These are phyloP conservation scores for Wallacemonas rigidus DNA, from an alignment of 208 protist genomes.

Conservation along the genomic window DNA sequence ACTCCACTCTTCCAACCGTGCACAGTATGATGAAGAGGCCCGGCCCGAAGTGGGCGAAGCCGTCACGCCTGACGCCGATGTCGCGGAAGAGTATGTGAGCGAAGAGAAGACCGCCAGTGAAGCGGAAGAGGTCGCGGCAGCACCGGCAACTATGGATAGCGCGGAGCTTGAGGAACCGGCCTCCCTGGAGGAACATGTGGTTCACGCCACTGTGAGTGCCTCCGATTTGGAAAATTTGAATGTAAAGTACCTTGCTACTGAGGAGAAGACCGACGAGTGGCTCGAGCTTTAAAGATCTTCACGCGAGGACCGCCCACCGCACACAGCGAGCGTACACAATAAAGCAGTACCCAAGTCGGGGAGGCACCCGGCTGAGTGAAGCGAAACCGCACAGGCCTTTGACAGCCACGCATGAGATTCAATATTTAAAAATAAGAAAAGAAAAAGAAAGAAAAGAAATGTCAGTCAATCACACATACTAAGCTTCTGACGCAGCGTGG, in stretches of 20 bases:
- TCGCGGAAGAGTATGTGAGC: background rate
- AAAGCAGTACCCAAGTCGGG: too few relatives aligned
- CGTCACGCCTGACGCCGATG: background rate
- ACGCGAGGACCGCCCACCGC: background rate
- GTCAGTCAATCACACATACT: too few relatives aligned
- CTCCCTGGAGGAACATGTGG: background rate
- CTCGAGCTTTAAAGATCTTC: background rate
- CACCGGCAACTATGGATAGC: background rate
- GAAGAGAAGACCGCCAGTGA: background rate
- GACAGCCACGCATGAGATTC: too few relatives aligned
- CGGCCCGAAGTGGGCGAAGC: conserved; percentile 1
- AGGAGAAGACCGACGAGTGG: conserved; percentile 9
- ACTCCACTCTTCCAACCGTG: conserved; percentile 13
- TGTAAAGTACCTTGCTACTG: background rate
- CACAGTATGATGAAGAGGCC: conserved; percentile 1
- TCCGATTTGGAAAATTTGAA: background rate
- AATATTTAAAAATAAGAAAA: too few relatives aligned
- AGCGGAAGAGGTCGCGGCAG: background rate
- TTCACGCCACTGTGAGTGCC: background rate
- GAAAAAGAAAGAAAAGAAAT: too few relatives aligned
- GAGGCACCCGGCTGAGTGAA: too few relatives aligned
- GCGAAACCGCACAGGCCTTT: too few relatives aligned
- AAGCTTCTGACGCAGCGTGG: too few relatives aligned
- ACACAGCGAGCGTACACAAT: too few relatives aligned
- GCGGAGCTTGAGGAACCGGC: background rate